Conservation (phyloP, 139 green algal genomes). For the Bryopsis sp. region DNA sequence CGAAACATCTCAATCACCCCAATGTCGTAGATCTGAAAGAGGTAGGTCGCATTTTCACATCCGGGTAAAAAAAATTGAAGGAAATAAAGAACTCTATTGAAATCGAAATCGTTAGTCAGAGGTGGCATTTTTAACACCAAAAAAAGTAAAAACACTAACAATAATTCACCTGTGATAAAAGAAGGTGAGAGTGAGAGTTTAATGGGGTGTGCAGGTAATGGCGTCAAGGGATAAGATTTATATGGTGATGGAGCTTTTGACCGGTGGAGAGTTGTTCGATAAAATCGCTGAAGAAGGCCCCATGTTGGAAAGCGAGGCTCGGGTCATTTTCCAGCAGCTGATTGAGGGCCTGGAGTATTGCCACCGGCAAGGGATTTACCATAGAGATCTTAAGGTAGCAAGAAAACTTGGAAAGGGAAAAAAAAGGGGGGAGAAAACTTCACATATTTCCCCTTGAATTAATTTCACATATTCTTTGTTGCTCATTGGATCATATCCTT, state of each 20-base stretch:
- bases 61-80: too few relatives aligned
- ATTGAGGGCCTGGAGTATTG: slow-evolving; percentile 55
- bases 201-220: slow-evolving; percentile 36
- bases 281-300: slow-evolving; percentile 42
- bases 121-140: too few relatives aligned
- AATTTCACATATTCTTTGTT: not conserved
- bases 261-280: slow-evolving; percentile 63
- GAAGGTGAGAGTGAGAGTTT: too few relatives aligned
- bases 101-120: too few relatives aligned
- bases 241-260: slow-evolving; percentile 68
- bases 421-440: not conserved
- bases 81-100: too few relatives aligned
- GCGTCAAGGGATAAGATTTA: slow-evolving; percentile 53
- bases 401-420: not conserved
- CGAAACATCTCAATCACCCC: slow-evolving; percentile 50
- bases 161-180: too few relatives aligned
- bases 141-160: too few relatives aligned
- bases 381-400: slow-evolving; percentile 54
- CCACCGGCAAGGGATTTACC: slow-evolving; percentile 38
- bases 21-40: slow-evolving; percentile 60
- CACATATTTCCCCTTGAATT: not conserved
- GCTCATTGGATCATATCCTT: not conserved
- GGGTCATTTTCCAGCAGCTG: slow-evolving; percentile 53
- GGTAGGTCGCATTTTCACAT: slow-evolving; percentile 16
- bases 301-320: slow-evolving; percentile 39